phyloP scores from a whole-genome alignment of 2,329 filamentous ascomycete genomes.

The Diaporthe aspalathi region DNA sequence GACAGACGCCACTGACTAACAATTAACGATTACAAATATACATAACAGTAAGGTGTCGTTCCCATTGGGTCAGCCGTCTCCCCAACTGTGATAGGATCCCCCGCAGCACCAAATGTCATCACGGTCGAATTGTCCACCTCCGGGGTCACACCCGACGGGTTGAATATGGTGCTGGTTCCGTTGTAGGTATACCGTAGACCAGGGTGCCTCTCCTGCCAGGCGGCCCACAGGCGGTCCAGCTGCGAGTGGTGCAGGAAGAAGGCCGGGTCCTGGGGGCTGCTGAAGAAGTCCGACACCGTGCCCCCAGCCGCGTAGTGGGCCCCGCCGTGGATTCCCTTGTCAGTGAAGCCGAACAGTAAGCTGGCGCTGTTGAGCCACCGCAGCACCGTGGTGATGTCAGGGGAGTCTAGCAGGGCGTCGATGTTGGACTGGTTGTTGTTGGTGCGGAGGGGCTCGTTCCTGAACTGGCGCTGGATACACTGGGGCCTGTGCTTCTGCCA shows the following conservation, averaged over 20 bases:
- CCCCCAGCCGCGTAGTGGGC: slow-evolving; percentile 34
- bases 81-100: slow-evolving; percentile 9
- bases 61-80: slow-evolving; percentile 10
- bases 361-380: slow-evolving; percentile 34
- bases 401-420: slow-evolving; percentile 39
- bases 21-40: slow-evolving; percentile 24
- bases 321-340: slow-evolving; percentile 32
- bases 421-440: slow-evolving; percentile 39
- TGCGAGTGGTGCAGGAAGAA: slow-evolving; percentile 51
- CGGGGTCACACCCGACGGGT: slow-evolving; percentile 20
- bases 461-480: slow-evolving; percentile 37
- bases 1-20: background rate
- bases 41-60: slow-evolving; percentile 32
- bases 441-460: slow-evolving; percentile 4
- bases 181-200: slow-evolving; percentile 30
- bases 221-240: slow-evolving; percentile 43
- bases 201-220: slow-evolving; percentile 39
- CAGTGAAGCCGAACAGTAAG: slow-evolving; percentile 23
- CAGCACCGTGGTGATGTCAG: slow-evolving; percentile 38
- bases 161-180: slow-evolving; percentile 34
- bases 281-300: slow-evolving; percentile 24
- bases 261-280: slow-evolving; percentile 45
- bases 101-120: slow-evolving; percentile 27
- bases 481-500: slow-evolving; percentile 33
- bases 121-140: slow-evolving; percentile 32